Evolutionary conservation across 2,329 filamentous ascomycete species (phyloP).

Genomic region (Aureobasidium sp.): DNA sequence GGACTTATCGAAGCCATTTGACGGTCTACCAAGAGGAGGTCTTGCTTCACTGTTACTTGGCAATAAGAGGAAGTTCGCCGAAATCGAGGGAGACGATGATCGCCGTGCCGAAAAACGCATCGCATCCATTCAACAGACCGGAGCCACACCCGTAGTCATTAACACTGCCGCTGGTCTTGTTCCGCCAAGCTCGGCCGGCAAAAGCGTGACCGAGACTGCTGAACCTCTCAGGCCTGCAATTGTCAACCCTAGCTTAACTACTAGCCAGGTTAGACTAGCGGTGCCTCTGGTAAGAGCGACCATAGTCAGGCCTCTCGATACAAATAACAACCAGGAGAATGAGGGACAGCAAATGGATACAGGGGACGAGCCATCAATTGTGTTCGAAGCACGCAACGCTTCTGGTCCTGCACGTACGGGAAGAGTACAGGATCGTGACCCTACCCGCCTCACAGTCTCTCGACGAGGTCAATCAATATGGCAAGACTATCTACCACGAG

Average conservation of each 20-base stretch:
- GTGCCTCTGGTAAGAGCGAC: constrained; percentile 80
- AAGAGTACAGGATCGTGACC: constrained; percentile 63
- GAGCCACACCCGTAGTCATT: constrained; percentile 65
- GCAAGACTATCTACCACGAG: constrained; percentile 86
- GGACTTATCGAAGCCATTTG: constrained; percentile 88
- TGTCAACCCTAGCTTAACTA: constrained; percentile 69
- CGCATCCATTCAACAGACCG: constrained; percentile 50
- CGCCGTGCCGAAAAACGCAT: constrained; percentile 53
- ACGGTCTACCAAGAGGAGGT: constrained; percentile 85
- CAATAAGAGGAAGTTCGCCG: constrained; percentile 80
- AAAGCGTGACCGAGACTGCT: constrained; percentile 59
- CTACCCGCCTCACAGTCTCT: constrained; percentile 73
- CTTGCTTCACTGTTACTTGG: constrained; percentile 79
- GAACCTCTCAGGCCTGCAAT: constrained; percentile 85
- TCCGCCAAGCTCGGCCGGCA: constrained; percentile 59
- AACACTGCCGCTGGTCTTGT: constrained; percentile 74
- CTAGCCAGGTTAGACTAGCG: constrained; percentile 78
- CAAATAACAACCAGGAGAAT: constrained; percentile 39
- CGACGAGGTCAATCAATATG: constrained; percentile 76
- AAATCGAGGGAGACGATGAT: constrained; percentile 70
- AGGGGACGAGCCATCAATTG: constrained; percentile 56
- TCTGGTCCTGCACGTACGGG: constrained; percentile 52
- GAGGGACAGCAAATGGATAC: constrained; percentile 31
- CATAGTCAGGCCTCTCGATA: constrained; percentile 75
- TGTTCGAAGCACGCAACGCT: constrained; percentile 86